These are phyloP conservation scores for Phoma sp. DNA, from an alignment of 2,329 filamentous ascomycete species.

Conservation along the genomic window DNA sequence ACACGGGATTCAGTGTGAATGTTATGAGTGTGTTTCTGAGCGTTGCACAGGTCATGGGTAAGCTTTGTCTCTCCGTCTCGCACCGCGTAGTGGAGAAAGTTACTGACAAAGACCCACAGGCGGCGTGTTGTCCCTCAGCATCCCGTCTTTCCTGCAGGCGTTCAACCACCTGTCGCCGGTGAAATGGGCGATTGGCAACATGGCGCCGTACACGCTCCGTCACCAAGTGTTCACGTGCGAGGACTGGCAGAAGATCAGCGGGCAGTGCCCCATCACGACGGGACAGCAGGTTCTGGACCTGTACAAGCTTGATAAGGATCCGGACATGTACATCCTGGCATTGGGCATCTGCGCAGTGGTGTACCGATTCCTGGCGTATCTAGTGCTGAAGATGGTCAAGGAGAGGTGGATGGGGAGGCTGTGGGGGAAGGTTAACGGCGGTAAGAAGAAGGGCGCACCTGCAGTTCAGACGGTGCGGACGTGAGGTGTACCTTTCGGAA, in stretches of 20 bases:
- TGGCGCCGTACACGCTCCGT: constrained; percentile 70
- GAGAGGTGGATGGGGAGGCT: constrained; percentile 56
- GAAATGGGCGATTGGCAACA: constrained; percentile 71
- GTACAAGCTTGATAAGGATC: constrained; percentile 70
- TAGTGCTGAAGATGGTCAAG: constrained; percentile 61
- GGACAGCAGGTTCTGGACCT: constrained; percentile 71
- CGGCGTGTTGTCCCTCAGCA: constrained; percentile 72
- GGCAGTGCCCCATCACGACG: constrained; percentile 68
- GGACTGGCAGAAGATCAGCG: constrained; percentile 64
- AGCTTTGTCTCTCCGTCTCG: not conserved
- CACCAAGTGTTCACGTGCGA: constrained; percentile 69
- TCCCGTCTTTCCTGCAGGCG: constrained; percentile 69
- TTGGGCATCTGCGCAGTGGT: constrained; percentile 68
- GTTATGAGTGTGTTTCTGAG: constrained; percentile 73
- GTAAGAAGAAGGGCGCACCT: constrained; percentile 18
- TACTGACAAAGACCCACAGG: constrained; percentile 33
- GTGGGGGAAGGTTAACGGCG: constrained; percentile 35
- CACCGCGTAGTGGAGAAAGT: not conserved
- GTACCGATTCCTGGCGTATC: constrained; percentile 70
- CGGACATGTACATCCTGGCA: constrained; percentile 66
- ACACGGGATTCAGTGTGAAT: constrained; percentile 79
- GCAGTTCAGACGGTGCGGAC: not conserved
- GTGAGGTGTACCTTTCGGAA: not conserved
- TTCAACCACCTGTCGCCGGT: constrained; percentile 76
- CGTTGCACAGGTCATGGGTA: constrained; percentile 71